These are phyloP conservation scores for Pseudoscleropodium purum DNA, from an alignment of 225 moss, liverwort and hornwort genomes.

Conservation along the genomic window DNA sequence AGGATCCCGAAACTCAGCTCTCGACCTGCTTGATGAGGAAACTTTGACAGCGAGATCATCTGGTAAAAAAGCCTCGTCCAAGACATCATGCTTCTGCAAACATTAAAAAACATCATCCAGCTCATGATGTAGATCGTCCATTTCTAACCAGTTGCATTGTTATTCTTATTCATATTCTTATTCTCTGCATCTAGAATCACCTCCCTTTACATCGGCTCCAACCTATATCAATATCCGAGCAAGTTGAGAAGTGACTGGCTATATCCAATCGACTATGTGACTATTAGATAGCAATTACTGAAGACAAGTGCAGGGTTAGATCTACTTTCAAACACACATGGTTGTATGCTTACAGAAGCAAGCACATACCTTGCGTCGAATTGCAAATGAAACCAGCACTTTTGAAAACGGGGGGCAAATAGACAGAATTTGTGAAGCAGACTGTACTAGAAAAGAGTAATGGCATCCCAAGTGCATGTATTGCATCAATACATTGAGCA, in stretches of 20 bases:
- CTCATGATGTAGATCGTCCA: background rate
- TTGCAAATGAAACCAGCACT: background rate
- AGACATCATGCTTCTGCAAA: slow-evolving; percentile 79
- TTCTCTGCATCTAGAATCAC: background rate
- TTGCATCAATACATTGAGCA: background rate
- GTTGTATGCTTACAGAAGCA: background rate
- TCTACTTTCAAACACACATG: background rate
- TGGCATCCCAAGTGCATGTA: background rate
- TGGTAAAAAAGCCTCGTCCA: slow-evolving; percentile 61
- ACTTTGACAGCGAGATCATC: slow-evolving; percentile 52
- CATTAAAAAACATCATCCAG: slow-evolving; percentile 13
- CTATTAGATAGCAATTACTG: background rate
- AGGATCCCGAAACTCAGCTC: slow-evolving; percentile 64
- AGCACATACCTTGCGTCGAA: background rate
- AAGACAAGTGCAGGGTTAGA: background rate
- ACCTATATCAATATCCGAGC: background rate
- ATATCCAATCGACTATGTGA: background rate
- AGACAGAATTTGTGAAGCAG: background rate
- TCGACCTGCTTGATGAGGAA: slow-evolving; percentile 13
- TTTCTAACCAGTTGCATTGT: background rate
- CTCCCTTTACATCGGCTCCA: background rate
- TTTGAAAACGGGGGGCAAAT: background rate
- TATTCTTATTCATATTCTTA: background rate
- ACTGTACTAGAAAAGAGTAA: background rate
- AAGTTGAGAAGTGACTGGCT: background rate